Evolutionary conservation across 2,329 filamentous ascomycete genomes (phyloP).

Genomic region (Metarhizium rileyi): DNA sequence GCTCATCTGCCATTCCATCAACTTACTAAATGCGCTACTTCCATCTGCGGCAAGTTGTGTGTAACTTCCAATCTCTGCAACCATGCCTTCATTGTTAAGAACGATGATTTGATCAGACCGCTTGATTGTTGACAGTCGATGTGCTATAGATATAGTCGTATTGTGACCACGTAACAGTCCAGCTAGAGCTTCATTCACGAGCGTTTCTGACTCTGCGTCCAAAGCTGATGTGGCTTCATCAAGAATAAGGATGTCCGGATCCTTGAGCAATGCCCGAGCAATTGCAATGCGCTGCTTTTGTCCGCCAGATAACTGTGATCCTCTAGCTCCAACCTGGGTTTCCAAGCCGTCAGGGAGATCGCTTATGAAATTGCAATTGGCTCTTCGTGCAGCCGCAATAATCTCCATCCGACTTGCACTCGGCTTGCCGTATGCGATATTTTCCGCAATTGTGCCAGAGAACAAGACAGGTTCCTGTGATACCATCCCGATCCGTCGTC

Average conservation of each 20-base stretch:
- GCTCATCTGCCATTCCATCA: conserved; percentile 99
- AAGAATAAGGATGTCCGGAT: conserved; percentile 92
- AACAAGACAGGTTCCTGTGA: conserved; percentile 92
- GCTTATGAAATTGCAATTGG: conserved; percentile 93
- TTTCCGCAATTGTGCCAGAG: conserved; percentile 75
- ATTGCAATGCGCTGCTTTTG: conserved; percentile 98
- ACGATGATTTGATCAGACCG: conserved; percentile 91
- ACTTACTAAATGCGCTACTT: conserved; percentile 77
- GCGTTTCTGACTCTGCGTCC: conserved; percentile 91
- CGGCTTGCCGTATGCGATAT: conserved; percentile 86
- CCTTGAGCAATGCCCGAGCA: conserved; percentile 84
- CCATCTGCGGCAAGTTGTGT: conserved; percentile 60
- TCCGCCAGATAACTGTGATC: conserved; percentile 87
- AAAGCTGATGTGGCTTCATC: conserved; percentile 95
- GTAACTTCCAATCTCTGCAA: conserved; percentile 87
- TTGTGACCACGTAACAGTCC: conserved; percentile 76
- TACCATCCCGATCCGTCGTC: conserved; percentile 88
- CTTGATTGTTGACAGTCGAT: conserved; percentile 93
- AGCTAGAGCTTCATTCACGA: conserved; percentile 84
- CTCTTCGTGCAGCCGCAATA: conserved; percentile 74
- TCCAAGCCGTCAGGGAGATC: conserved; percentile 95
- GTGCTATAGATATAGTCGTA: conserved; percentile 95
- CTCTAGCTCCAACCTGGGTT: conserved; percentile 83
- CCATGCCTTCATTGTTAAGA: conserved; percentile 72
- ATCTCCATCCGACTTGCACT: conserved; percentile 71